Base-by-base conservation (phyloP, 2,329 filamentous ascomycete species). In the Calonectria naviculata region DNA sequence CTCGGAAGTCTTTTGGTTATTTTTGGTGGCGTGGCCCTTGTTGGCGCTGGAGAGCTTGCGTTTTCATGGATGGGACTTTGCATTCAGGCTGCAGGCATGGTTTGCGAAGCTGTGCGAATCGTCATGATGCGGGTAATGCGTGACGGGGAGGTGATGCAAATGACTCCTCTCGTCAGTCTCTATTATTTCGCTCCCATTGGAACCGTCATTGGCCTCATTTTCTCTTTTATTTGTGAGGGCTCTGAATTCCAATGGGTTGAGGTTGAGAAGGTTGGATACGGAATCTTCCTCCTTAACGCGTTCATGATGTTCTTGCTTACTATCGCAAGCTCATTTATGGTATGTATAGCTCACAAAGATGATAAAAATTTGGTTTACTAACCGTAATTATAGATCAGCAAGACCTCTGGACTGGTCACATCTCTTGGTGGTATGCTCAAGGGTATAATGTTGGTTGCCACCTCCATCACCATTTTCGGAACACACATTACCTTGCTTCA, bases 151-250 rank as follows among this genome's bases (percentile, higher is more conserved):
- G 93, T 94, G 52, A 81, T 93, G 86, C 94, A 94, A 87, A 96
- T 97, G 94, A 93, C 95, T 78, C 94, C 94, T 41, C 88, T 97
- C 42, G 93, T 96, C 73, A 94, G 93, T 42, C 89, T 97, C 29
- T 97, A 96, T 88, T 97, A 97, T 87, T 96, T 94, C 80, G 94
- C 94, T 0, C 94, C 94, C 4, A 91, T 94, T 58, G 97, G 94
- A 83, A 93, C 93, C 62, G 84, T 92, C 78, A 94, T 94, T 90
- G 96, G 96, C 84, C 87, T 92, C 70, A 75, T 92, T 44, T 90
- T 94, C 42, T 90, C 92, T 71, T 81, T 94, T 70, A 85, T 93
- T 75, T 85, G 90, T 21, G 94, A 96, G 83, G 80, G 92, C 2
- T 89, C 89, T 29, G 85, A 80, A 46, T 89, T 96, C 84, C 87